phyloP scores from a whole-genome alignment of 2,329 filamentous ascomycete species.

The Botrytis aclada region DNA sequence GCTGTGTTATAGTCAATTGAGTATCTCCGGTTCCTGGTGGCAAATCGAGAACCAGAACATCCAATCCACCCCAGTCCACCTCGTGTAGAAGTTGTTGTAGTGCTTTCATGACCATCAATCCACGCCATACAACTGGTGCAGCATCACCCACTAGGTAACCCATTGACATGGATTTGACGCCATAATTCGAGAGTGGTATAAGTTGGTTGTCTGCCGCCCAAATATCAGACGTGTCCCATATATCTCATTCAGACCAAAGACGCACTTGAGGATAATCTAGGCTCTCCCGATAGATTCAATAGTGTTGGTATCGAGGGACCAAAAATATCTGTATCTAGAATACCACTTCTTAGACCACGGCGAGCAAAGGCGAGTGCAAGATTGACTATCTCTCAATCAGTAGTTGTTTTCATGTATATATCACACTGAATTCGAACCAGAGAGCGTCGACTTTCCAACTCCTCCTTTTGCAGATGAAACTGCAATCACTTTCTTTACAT shows the following conservation, averaged over 20 bases:
- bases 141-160: conserved; percentile 81
- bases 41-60: conserved; percentile 84
- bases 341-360: conserved; percentile 75
- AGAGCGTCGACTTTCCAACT: conserved; percentile 95
- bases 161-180: conserved; percentile 98
- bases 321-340: conserved; percentile 95
- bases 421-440: conserved; percentile 52
- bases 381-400: conserved; percentile 53
- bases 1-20: conserved; percentile 94
- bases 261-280: conserved; percentile 69
- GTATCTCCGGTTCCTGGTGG: conserved; percentile 95
- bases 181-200: conserved; percentile 87
- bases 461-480: conserved; percentile 96
- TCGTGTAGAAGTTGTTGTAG: conserved; percentile 93
- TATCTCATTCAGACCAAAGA: conserved; percentile 25
- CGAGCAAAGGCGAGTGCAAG: conserved; percentile 83
- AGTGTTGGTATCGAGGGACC: conserved; percentile 92
- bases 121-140: conserved; percentile 89
- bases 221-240: conserved; percentile 29
- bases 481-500: conserved; percentile 90
- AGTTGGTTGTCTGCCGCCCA: conserved; percentile 65
- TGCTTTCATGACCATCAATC: conserved; percentile 96
- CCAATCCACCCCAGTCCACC: conserved; percentile 87
- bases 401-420: background rate
- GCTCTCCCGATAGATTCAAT: conserved; percentile 76